A percentile compares a stretch with the other conserved stretches of the same genome.
phyloP scores from a whole-genome alignment of 202 grass and related monocot genomes.

The Setaria italica region DNA sequence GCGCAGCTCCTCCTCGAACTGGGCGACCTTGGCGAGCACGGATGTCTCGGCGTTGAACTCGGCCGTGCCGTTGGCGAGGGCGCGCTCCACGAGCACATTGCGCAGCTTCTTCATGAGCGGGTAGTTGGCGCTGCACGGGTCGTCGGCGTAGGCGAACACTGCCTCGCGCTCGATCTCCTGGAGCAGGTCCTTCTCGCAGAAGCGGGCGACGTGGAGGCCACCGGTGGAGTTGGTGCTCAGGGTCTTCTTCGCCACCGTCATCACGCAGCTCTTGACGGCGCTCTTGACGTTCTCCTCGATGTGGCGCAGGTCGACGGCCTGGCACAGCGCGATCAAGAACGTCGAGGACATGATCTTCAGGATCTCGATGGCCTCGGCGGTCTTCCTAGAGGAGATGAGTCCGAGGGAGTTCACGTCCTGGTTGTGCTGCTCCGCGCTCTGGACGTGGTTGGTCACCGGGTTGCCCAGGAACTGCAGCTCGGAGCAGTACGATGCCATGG shows the following conservation, averaged over 20 bases:
- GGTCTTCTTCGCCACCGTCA: slow-evolving; percentile 58
- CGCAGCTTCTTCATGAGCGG: slow-evolving; percentile 69
- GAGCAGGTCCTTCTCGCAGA: slow-evolving; percentile 69
- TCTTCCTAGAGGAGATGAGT: slow-evolving; percentile 69
- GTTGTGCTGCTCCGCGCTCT: slow-evolving; percentile 79
- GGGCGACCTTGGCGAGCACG: slow-evolving; percentile 59
- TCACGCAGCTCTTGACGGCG: slow-evolving; percentile 56
- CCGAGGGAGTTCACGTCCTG: slow-evolving; percentile 75
- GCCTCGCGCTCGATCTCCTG: slow-evolving; percentile 68
- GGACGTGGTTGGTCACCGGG: slow-evolving; percentile 76
- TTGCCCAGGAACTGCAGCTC: slow-evolving; percentile 73
- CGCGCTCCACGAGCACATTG: slow-evolving; percentile 63
- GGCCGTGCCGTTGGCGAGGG: slow-evolving; percentile 31
- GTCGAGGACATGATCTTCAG: slow-evolving; percentile 72
- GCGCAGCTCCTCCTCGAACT: slow-evolving; percentile 55
- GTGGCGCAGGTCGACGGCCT: slow-evolving; percentile 65
- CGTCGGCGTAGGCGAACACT: slow-evolving; percentile 69
- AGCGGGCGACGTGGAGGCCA: slow-evolving; percentile 55
- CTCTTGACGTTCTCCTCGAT: slow-evolving; percentile 68
- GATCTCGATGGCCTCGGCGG: slow-evolving; percentile 64
- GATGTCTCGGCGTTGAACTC: slow-evolving; percentile 35
- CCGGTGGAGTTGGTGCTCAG: slow-evolving; percentile 50
- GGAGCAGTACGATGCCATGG: slow-evolving; percentile 71
- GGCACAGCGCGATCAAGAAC: slow-evolving; percentile 67
- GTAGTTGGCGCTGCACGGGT: slow-evolving; percentile 72